phyloP scores from a whole-genome alignment of 2,329 filamentous ascomycete genomes.

The Diaporthe eres region DNA sequence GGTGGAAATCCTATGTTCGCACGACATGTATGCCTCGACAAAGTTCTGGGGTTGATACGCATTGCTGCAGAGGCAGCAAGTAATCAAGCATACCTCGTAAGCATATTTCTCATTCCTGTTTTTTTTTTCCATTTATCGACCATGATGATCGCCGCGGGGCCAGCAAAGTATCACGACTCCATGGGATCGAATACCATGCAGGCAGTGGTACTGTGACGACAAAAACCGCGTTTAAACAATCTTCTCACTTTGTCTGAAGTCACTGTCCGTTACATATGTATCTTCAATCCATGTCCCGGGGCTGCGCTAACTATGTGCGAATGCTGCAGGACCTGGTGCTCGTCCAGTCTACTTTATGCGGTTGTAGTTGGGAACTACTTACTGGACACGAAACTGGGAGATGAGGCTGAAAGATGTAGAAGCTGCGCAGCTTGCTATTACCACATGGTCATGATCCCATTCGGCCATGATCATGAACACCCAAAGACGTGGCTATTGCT shows the following conservation, averaged over 20 bases:
- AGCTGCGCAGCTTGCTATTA: too few species aligned
- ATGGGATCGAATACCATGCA: constrained; percentile 48
- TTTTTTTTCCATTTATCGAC: constrained; percentile 35
- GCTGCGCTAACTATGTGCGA: background rate
- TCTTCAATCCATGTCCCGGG: too few species aligned
- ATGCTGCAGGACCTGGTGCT: background rate
- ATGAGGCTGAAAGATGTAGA: too few species aligned
- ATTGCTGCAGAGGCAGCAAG: background rate
- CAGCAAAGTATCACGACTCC: constrained; percentile 50
- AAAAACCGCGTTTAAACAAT: constrained; percentile 61
- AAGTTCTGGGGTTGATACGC: background rate
- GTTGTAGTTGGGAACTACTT: too few species aligned
- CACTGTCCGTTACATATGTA: background rate
- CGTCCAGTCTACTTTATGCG: too few species aligned
- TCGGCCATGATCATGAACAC: background rate
- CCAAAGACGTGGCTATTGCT: background rate
- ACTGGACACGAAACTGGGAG: too few species aligned
- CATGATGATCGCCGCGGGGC: constrained; percentile 58
- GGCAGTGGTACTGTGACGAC: constrained; percentile 57
- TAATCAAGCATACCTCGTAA: background rate
- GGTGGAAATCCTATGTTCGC: background rate
- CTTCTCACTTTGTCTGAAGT: constrained; percentile 53
- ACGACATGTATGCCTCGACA: background rate
- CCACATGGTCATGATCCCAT: background rate
- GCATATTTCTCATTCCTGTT: constrained; percentile 18